Percentiles rank a stretch among this genome's conserved stretches.
phyloP scores from a whole-genome alignment of 140 eudicot genomes.

The Ambrosia hybrid region DNA sequence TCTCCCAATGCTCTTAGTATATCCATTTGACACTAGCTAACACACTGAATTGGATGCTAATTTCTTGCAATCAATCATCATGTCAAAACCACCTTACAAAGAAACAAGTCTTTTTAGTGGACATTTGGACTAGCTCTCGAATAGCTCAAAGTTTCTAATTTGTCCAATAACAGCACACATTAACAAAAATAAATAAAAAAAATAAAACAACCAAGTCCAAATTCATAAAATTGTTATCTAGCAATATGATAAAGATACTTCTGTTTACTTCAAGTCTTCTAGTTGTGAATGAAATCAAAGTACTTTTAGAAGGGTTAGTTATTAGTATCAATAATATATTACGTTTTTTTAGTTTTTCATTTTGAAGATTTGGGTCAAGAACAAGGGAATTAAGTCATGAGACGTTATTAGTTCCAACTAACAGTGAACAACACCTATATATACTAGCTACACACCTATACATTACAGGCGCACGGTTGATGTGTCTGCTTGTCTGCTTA shows the following conservation, averaged over 20 bases:
- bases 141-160: not conserved
- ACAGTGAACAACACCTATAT: not conserved
- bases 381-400: not conserved
- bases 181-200: not conserved
- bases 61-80: slow-evolving; percentile 15
- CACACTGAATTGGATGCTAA: not conserved
- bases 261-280: not conserved
- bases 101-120: not conserved
- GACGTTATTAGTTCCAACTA: slow-evolving; percentile 5
- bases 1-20: not conserved
- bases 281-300: not conserved
- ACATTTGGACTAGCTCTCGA: too few relatives aligned
- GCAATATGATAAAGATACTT: not conserved
- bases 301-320: slow-evolving; percentile 2
- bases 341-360: not conserved
- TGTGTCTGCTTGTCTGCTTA: not conserved
- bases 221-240: not conserved
- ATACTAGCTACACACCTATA: not conserved
- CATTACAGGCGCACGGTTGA: not conserved
- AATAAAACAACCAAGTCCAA: not conserved
- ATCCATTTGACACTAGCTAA: not conserved
- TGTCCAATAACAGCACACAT: not conserved
- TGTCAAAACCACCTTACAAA: slow-evolving; percentile 18
- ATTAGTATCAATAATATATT: not conserved
- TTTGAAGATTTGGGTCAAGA: not conserved